Percentiles rank a stretch among this genome's conserved stretches.
phyloP scores from a whole-genome alignment of 768 basidiomycete species.

The Russula sp. region DNA sequence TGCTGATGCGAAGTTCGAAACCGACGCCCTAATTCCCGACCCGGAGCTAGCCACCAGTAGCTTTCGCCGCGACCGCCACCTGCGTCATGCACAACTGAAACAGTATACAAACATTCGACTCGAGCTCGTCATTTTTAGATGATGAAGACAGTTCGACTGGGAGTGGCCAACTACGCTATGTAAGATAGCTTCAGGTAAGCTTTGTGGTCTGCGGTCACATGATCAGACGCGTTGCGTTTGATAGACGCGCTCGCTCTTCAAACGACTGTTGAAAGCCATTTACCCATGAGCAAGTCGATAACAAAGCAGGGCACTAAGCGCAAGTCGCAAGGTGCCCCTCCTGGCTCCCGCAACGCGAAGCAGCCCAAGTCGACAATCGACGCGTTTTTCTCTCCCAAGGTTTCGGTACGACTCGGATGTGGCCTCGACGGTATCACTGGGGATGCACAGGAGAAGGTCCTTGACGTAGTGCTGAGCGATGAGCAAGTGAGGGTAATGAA shows the following conservation, averaged over 20 bases:
- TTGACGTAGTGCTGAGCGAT: conserved; percentile 46
- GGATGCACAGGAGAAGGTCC: conserved; percentile 27
- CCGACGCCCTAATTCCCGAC: too few relatives aligned
- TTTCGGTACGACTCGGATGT: conserved; percentile 26
- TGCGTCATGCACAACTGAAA: too few relatives aligned
- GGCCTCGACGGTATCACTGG: conserved; percentile 27
- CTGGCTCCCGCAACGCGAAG: conserved; percentile 31
- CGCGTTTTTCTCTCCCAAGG: conserved; percentile 37
- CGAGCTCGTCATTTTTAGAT: too few relatives aligned
- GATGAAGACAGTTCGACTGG: too few relatives aligned
- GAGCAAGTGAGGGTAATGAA: conserved; percentile 53
- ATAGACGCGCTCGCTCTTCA: not conserved
- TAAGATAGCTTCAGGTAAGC: too few relatives aligned
- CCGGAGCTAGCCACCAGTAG: too few relatives aligned
- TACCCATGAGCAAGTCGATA: conserved; percentile 19
- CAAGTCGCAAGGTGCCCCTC: conserved; percentile 33
- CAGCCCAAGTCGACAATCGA: conserved; percentile 38
- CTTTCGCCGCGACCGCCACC: too few relatives aligned
- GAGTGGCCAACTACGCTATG: too few relatives aligned
- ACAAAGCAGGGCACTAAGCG: conserved; percentile 32
- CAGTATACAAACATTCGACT: too few relatives aligned
- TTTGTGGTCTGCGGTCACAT: conserved; percentile 19
- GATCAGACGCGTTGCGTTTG: conserved; percentile 21
- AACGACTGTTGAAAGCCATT: not conserved
- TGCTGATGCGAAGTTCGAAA: too few relatives aligned